Percentiles rank a stretch among this genome's conserved stretches.
phyloP scores from a whole-genome alignment of 129 eudicot genomes.

The Escallonia rubra region DNA sequence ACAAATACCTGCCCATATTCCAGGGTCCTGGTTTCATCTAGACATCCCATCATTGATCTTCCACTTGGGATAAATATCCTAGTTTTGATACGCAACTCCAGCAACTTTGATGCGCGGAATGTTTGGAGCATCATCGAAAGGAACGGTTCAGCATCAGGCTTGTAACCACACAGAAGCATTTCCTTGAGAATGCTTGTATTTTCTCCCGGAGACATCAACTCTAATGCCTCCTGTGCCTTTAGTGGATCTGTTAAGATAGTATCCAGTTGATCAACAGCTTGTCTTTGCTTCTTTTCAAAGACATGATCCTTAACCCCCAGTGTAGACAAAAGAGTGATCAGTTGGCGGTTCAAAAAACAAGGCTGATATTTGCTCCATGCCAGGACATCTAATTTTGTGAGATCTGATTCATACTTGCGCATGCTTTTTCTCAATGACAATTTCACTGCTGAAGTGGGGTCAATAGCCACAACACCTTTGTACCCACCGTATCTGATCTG shows the following conservation, averaged over 20 bases:
- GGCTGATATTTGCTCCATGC: slow-evolving; percentile 76
- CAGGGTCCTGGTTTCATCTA: slow-evolving; percentile 71
- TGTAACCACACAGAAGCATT: slow-evolving; percentile 78
- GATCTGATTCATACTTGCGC: slow-evolving; percentile 59
- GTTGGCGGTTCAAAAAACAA: slow-evolving; percentile 70
- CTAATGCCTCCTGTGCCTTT: slow-evolving; percentile 67
- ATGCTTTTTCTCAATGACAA: slow-evolving; percentile 68
- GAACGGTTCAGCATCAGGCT: slow-evolving; percentile 74
- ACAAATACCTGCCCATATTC: slow-evolving; percentile 85
- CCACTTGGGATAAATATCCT: slow-evolving; percentile 60
- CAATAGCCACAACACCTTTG: slow-evolving; percentile 83
- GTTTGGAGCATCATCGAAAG: slow-evolving; percentile 87
- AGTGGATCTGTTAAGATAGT: slow-evolving; percentile 48
- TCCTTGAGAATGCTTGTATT: slow-evolving; percentile 67
- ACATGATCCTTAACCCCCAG: slow-evolving; percentile 54
- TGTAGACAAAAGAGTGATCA: slow-evolving; percentile 73
- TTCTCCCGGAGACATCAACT: slow-evolving; percentile 84
- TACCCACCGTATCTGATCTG: slow-evolving; percentile 82
- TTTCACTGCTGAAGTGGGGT: slow-evolving; percentile 52
- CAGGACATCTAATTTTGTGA: slow-evolving; percentile 56
- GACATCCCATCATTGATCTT: slow-evolving; percentile 84
- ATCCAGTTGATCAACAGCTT: slow-evolving; percentile 60
- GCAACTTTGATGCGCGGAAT: slow-evolving; percentile 66
- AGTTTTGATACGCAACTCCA: slow-evolving; percentile 60
- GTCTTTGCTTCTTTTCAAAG: slow-evolving; percentile 69